Percentiles rank a stretch among this genome's conserved stretches.
Evolutionary conservation across 2,329 filamentous ascomycete species (phyloP).

Genomic region (Sordariomycetes sp.): DNA sequence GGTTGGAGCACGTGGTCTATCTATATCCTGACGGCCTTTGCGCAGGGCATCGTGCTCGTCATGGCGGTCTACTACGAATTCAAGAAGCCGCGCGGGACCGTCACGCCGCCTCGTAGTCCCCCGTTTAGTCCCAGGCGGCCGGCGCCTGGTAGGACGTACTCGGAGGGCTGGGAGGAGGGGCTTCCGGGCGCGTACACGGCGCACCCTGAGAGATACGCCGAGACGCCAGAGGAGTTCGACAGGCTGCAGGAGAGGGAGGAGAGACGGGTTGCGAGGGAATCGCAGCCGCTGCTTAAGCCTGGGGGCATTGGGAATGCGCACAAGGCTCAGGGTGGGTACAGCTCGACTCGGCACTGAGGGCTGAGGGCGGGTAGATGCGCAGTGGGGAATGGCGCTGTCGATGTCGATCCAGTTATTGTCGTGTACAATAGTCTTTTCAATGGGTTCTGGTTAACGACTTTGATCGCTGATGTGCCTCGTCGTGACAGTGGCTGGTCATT

Average conservation of each 20-base stretch:
- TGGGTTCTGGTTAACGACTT: too few species aligned
- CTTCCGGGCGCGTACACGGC: constrained; percentile 39
- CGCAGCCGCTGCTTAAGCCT: constrained; percentile 36
- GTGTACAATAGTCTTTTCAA: neutral
- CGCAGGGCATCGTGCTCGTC: constrained; percentile 71
- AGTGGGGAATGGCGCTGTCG: neutral
- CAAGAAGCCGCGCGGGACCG: neutral
- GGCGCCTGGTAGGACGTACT: constrained; percentile 30
- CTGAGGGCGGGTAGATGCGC: neutral
- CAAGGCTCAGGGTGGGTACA: constrained; percentile 6
- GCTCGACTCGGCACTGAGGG: constrained; percentile 13
- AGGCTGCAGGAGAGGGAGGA: constrained; percentile 40
- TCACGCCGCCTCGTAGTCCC: constrained; percentile 19
- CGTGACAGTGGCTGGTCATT: too few species aligned
- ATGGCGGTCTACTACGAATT: constrained; percentile 72
- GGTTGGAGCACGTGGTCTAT: constrained; percentile 97
- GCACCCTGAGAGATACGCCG: constrained; percentile 40
- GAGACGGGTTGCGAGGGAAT: constrained; percentile 36
- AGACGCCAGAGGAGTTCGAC: constrained; percentile 39
- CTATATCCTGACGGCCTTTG: constrained; percentile 71
- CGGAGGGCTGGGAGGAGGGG: constrained; percentile 39
- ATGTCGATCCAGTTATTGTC: neutral
- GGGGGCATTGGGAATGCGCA: constrained; percentile 37
- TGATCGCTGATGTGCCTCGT: too few species aligned
- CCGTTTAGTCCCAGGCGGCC: constrained; percentile 21